Conservation (phyloP, 1,139 yeast species). For the Blastobotrys arbuscula region DNA sequence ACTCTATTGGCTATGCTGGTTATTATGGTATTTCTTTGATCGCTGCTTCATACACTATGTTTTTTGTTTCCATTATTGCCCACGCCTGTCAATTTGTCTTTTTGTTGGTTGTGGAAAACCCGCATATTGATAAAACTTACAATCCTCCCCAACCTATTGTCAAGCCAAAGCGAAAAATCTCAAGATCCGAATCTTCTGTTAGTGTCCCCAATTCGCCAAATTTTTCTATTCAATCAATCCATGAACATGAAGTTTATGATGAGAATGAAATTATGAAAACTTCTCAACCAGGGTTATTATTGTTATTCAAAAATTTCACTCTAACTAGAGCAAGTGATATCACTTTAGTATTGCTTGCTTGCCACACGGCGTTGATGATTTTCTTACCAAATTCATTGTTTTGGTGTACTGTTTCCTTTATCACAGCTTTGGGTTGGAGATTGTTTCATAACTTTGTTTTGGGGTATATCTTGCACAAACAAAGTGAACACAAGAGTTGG, state of each 20-base stretch:
- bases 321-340: conserved; percentile 62
- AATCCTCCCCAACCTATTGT: conserved; percentile 33
- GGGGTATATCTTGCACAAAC: conserved; percentile 50
- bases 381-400: conserved; percentile 36
- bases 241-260: conserved; percentile 2
- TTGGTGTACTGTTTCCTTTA: conserved; percentile 39
- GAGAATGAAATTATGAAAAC: conserved; percentile 17
- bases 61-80: conserved; percentile 67
- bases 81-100: conserved; percentile 78
- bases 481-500: conserved; percentile 58
- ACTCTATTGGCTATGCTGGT: conserved; percentile 84
- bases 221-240: background rate
- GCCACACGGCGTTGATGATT: conserved; percentile 44
- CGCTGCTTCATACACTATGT: conserved; percentile 67
- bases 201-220: background rate
- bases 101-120: conserved; percentile 73
- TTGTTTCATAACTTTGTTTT: conserved; percentile 50
- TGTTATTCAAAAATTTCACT: conserved; percentile 54
- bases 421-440: conserved; percentile 47
- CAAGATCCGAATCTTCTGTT: conserved; percentile 6
- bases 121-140: conserved; percentile 82
- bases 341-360: conserved; percentile 45
- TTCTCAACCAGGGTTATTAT: conserved; percentile 46
- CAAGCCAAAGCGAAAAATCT: conserved; percentile 12
- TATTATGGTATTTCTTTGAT: conserved; percentile 81